Evolutionary conservation across 768 basidiomycete species (phyloP), one percentile per base, ranked within the genome.

Genomic region (Pleurotus djamor): DNA sequence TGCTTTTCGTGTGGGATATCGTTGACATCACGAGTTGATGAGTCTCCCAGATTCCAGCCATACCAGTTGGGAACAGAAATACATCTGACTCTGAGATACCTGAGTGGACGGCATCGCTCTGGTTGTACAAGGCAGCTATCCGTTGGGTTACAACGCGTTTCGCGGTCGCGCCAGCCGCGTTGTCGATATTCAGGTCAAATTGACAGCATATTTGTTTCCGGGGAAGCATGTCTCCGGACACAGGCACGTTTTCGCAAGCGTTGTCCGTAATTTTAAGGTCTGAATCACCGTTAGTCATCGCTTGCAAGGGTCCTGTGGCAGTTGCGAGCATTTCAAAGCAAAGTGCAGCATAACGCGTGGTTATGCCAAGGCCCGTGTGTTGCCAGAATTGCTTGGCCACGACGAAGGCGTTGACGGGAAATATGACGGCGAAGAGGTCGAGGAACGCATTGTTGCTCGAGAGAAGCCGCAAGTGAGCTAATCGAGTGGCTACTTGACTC

Each of bases 331-430:
- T 76, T 33, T 85, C 78, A 45, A 98, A 78, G 68, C 91, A 94
- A 59, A 85, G 79, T 60, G 95, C 94, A 4, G 94, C 94, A 16
- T 90, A 74, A 5, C 96, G 87, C 61, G 92, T 94, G 3, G 91
- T 94, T 43, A 99, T 87, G 1, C 96, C 95, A 60, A 90, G 76
- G 0, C 96, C 96, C 0, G 90, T 86, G 69, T 98, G 96, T 65
- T 98, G 96, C 96, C 96, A 98, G 72, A 96, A 98, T 70, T 94
- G 82, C 69, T 92, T 96, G 6, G 92, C 94, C 5, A 88, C 69
- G 7, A 80, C 66, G 65, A 81, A 87, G 3, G 82, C 71, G 4
- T 84, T 79, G 2, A 75, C 70, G 5, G 88, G 85, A 69, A 95
- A 92, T 13, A 99, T 74, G 1, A 88, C 87, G 63, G 96, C 91